Conservation (phyloP, 2,329 filamentous ascomycete species). For the Tolypocladium cylindrosporum region DNA sequence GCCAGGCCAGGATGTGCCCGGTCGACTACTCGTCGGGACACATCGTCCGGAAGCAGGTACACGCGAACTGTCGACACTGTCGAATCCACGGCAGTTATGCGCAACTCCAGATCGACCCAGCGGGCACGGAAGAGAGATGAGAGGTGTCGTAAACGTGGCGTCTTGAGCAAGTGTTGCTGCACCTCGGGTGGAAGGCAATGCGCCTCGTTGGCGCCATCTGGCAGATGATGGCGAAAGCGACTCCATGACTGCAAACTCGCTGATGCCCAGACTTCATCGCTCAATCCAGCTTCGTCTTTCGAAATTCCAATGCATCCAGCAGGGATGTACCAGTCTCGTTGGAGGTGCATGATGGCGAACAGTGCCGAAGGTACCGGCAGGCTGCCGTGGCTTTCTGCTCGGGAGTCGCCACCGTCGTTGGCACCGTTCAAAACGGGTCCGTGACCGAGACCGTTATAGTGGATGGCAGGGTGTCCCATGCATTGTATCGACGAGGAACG, state of each 20-base stretch:
- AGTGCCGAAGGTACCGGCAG: neutral
- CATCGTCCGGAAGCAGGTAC: constrained; percentile 58
- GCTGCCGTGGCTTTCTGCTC: neutral
- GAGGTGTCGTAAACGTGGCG: constrained; percentile 13
- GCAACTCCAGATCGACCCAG: constrained; percentile 37
- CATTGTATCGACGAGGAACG: neutral
- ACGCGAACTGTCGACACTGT: constrained; percentile 34
- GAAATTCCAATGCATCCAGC: constrained; percentile 27
- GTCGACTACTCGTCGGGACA: constrained; percentile 41
- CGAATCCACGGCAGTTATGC: constrained; percentile 8
- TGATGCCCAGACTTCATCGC: constrained; percentile 6
- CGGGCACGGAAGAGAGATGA: constrained; percentile 19
- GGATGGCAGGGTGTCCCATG: neutral
- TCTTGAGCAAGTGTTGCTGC: constrained; percentile 18
- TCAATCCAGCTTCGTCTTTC: constrained; percentile 7
- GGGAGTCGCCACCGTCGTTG: neutral
- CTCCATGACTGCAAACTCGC: constrained; percentile 14
- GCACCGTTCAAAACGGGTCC: neutral
- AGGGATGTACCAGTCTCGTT: constrained; percentile 24
- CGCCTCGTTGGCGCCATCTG: neutral
- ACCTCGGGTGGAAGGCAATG: constrained; percentile 12
- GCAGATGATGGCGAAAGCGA: constrained; percentile 1
- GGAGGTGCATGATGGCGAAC: constrained; percentile 6
- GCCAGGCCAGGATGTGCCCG: constrained; percentile 34
- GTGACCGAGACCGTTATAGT: neutral